Conservation (phyloP, 176 grass and related monocot species). For the Musa itinerans region DNA sequence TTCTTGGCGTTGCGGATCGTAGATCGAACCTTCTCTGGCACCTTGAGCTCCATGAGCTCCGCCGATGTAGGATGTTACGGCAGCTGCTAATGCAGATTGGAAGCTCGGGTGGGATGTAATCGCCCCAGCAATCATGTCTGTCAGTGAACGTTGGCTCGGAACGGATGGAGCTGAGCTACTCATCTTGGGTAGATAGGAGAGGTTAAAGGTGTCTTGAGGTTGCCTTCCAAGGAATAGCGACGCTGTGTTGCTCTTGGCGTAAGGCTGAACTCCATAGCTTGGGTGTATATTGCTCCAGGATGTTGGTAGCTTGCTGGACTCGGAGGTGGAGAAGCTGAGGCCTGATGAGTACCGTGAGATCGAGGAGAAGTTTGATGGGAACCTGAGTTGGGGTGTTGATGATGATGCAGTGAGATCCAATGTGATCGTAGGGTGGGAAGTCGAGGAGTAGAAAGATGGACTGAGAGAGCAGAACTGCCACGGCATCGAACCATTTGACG, state of each 20-base stretch:
- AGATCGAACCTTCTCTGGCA: background rate
- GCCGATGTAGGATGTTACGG: slow-evolving; percentile 1
- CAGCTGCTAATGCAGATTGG: background rate
- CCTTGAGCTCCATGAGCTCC: background rate
- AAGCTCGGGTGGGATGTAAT: slow-evolving; percentile 4
- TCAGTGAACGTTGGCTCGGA: background rate
- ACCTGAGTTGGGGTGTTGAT: background rate
- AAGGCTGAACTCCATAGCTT: too few species aligned
- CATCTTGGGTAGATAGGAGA: background rate
- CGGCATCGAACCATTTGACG: background rate
- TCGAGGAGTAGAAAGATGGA: slow-evolving; percentile 1
- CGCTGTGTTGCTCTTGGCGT: too few species aligned
- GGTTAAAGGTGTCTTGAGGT: too few species aligned
- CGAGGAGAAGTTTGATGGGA: background rate
- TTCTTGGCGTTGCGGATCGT: background rate
- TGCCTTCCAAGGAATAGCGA: too few species aligned
- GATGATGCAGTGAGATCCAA: slow-evolving; percentile 32
- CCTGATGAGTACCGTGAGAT: background rate
- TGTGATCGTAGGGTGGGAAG: slow-evolving; percentile 36
- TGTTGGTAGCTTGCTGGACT: too few species aligned
- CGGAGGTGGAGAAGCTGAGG: too few species aligned
- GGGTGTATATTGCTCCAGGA: too few species aligned
- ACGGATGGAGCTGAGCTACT: background rate
- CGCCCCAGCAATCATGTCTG: slow-evolving; percentile 2
- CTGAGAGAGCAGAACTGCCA: background rate